A percentile compares a stretch with the other conserved stretches of the same genome.
These are phyloP conservation scores for Streptanthus diversifolius DNA, from an alignment of 345 rosid genomes.

Conservation along the genomic window DNA sequence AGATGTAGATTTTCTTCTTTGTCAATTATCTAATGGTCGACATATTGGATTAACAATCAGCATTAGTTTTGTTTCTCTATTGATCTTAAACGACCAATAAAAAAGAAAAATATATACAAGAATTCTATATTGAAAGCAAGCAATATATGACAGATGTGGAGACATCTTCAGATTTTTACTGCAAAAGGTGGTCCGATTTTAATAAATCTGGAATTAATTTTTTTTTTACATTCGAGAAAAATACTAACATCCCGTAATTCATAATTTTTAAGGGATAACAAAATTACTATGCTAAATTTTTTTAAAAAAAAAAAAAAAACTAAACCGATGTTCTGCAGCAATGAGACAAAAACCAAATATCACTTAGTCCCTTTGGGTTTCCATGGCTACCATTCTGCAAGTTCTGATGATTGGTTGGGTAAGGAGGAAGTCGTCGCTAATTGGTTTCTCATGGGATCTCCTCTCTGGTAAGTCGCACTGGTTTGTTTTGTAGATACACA, in stretches of 20 bases:
- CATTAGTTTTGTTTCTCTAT: not conserved
- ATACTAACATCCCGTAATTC: too few relatives aligned
- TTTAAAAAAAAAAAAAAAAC: too few relatives aligned
- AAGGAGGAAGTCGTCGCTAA: not conserved
- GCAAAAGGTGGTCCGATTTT: not conserved
- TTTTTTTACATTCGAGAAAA: conserved; percentile 5
- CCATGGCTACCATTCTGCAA: not conserved
- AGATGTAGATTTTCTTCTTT: too few relatives aligned
- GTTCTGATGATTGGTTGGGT: conserved; percentile 5
- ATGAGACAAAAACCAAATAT: conserved; percentile 8
- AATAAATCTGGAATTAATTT: not conserved
- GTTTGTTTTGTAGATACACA: conserved; percentile 62
- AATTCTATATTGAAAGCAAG: not conserved
- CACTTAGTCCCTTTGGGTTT: not conserved
- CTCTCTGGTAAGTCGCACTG: conserved; percentile 59
- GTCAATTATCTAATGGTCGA: too few relatives aligned
- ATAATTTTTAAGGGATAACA: too few relatives aligned
- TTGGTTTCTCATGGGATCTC: conserved; percentile 10
- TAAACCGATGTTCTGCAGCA: not conserved
- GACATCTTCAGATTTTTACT: not conserved
- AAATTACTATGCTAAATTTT: too few relatives aligned
- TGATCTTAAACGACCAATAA: not conserved
- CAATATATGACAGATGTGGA: not conserved
- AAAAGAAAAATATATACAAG: not conserved
- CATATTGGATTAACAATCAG: too few relatives aligned